Percentiles rank a stretch among this genome's conserved stretches.
These are phyloP conservation scores for Nemania abortiva DNA, from an alignment of 2,329 filamentous ascomycete genomes.

Conservation along the genomic window DNA sequence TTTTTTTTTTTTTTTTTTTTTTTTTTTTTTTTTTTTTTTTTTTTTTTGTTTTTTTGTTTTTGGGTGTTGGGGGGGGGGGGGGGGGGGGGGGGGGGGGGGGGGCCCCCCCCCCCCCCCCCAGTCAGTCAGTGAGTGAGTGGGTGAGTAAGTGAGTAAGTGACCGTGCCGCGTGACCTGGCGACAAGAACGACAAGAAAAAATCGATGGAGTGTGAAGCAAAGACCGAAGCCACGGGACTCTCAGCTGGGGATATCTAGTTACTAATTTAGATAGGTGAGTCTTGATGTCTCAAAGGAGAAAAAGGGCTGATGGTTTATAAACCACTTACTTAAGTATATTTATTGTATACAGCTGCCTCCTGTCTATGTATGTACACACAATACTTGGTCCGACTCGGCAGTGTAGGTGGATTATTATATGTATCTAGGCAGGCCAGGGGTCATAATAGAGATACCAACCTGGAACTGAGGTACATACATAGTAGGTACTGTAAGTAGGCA, in stretches of 20 bases:
- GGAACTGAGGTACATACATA: background rate
- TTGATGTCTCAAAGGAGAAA: constrained; percentile 1
- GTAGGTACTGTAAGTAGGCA: too few relatives aligned
- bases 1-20: too few relatives aligned
- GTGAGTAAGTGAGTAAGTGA: constrained; percentile 30
- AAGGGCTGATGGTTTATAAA: constrained; percentile 5
- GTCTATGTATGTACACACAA: background rate
- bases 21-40: too few relatives aligned
- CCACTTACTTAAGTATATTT: too few relatives aligned
- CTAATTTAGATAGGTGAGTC: background rate
- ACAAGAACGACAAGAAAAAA: too few relatives aligned
- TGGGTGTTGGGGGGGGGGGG: too few relatives aligned
- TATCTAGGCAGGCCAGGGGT: background rate
- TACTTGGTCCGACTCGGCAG: too few relatives aligned
- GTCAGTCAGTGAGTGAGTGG: too few relatives aligned
- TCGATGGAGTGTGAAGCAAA: constrained; percentile 10
- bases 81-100: too few relatives aligned
- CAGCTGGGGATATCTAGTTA: constrained; percentile 1
- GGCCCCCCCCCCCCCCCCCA: too few relatives aligned
- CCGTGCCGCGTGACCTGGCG: constrained; percentile 39
- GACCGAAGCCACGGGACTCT: constrained; percentile 27
- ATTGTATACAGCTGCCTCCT: background rate
- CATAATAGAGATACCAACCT: background rate
- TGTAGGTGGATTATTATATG: too few relatives aligned
- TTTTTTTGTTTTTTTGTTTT: too few relatives aligned